These are phyloP conservation scores for Trichoderma sp. DNA, from an alignment of 2,329 filamentous ascomycete species.

Conservation along the genomic window DNA sequence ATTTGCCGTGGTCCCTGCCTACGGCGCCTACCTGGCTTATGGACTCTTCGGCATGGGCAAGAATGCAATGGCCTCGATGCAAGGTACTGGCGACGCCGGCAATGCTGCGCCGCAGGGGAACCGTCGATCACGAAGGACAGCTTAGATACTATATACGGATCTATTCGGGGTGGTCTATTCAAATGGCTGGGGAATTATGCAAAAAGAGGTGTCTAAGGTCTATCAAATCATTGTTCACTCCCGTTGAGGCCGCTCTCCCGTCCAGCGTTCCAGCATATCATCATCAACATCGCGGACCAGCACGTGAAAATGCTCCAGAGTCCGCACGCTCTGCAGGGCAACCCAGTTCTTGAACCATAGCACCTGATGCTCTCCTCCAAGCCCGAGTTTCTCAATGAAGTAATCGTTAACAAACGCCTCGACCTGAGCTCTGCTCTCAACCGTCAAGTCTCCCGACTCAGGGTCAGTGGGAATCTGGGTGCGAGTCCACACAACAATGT, in stretches of 20 bases:
- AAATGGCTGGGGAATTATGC: background rate
- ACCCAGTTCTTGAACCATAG: slow-evolving; percentile 97
- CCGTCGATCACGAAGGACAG: slow-evolving; percentile 57
- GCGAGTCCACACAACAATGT: slow-evolving; percentile 91
- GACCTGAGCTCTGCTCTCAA: slow-evolving; percentile 64
- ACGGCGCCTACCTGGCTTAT: slow-evolving; percentile 55
- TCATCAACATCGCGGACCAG: slow-evolving; percentile 58
- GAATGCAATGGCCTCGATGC: slow-evolving; percentile 53
- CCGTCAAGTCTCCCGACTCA: slow-evolving; percentile 70
- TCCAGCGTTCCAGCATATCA: slow-evolving; percentile 56
- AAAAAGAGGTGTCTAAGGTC: background rate
- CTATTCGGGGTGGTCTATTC: background rate
- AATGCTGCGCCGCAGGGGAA: slow-evolving; percentile 47
- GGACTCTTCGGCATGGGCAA: slow-evolving; percentile 56
- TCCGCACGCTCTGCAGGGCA: slow-evolving; percentile 81
- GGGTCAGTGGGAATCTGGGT: slow-evolving; percentile 74
- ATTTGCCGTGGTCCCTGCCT: slow-evolving; percentile 57
- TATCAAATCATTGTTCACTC: slow-evolving; percentile 24
- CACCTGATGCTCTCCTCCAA: slow-evolving; percentile 52
- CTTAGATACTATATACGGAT: slow-evolving; percentile 35
- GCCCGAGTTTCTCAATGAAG: slow-evolving; percentile 63
- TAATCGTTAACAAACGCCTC: slow-evolving; percentile 68
- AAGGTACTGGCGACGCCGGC: slow-evolving; percentile 35
- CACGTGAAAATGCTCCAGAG: slow-evolving; percentile 89
- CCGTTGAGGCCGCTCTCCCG: slow-evolving; percentile 46